Evolutionary conservation across 331 rosid genomes (phyloP), one percentile per base, ranked within the genome.

Genomic region (Acacia concinna): DNA sequence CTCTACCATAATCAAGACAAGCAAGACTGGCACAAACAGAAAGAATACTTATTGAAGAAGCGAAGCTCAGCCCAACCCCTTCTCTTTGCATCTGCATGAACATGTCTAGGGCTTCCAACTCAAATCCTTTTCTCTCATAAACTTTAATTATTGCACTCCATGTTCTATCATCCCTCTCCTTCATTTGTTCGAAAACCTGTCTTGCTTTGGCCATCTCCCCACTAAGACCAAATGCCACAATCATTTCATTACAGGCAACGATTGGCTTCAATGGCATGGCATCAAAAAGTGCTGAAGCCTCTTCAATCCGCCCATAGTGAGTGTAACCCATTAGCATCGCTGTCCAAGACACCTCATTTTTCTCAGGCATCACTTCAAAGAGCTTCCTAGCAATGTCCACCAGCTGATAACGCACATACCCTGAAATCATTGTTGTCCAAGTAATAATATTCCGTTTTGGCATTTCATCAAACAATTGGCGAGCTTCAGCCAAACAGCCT

Each of bases 141-240:
- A 88, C 90, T 83, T 89, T 91, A 74, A 91, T 86, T 88, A 91
- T 86, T 18, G 94, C 89, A 81, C 86, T 91, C 97, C 97, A 91
- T 2, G 90, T 52, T 52, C 60, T 28, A n/a, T 52, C 60, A 8
- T 52, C 60, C 60, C 60, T 52, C 13, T 52, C 60, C 60, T 8
- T 52, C 60, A 52, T 52, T 1, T 52, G 60, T 20, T 52, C 28
- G 1, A 52, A 52, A n/a, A 88, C 73, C 25, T 27, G 34, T 47
- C 81, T 88, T 6, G 94, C 92, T 77, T 80, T 81, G 38, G 59
- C 86, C 60, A 85, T 85, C 23, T 83, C 83, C 81, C 89, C 97
- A 47, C 70, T 57, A 43, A 73, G 81, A 30, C 94, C 94, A 73
- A 85, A 74, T 69, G 79, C 87, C 62, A 82, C 77, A 31, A 91